Evolutionary conservation across 805 yeast genomes (phyloP).

Genomic region (Lipomyces lipofer): DNA sequence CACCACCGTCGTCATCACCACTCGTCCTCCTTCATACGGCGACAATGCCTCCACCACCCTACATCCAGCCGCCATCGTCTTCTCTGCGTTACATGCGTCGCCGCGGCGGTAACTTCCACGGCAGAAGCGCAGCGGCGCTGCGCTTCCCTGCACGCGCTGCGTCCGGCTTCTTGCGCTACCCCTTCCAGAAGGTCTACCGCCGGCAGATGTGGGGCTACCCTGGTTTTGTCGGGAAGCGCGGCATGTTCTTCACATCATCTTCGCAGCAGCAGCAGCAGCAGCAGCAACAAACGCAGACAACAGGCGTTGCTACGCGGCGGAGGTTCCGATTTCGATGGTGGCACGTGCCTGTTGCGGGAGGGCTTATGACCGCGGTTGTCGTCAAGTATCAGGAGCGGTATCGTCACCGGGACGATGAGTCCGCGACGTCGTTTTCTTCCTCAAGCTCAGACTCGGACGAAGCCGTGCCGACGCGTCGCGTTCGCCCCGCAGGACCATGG

Average conservation of each 20-base stretch:
- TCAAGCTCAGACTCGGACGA: neutral
- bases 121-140: slow-evolving; percentile 18
- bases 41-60: slow-evolving; percentile 31
- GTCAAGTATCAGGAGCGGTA: slow-evolving; percentile 20
- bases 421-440: too few relatives aligned
- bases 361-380: slow-evolving; percentile 22
- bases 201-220: slow-evolving; percentile 28
- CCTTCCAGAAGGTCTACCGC: slow-evolving; percentile 22
- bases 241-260: slow-evolving; percentile 9
- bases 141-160: slow-evolving; percentile 25
- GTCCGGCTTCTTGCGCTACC: slow-evolving; percentile 27
- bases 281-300: slow-evolving; percentile 11
- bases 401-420: slow-evolving; percentile 3
- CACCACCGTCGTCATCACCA: slow-evolving; percentile 2
- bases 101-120: slow-evolving; percentile 14
- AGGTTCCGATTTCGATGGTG: slow-evolving; percentile 29
- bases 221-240: slow-evolving; percentile 20
- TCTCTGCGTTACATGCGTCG: slow-evolving; percentile 31
- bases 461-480: slow-evolving; percentile 21
- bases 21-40: neutral
- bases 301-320: slow-evolving; percentile 5
- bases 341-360: slow-evolving; percentile 32
- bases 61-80: slow-evolving; percentile 29
- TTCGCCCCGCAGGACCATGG: slow-evolving; percentile 78
- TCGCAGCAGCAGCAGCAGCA: slow-evolving; percentile 3